Conservation (phyloP, 495 filamentous ascomycete species). For the Entonaema liquescens region DNA sequence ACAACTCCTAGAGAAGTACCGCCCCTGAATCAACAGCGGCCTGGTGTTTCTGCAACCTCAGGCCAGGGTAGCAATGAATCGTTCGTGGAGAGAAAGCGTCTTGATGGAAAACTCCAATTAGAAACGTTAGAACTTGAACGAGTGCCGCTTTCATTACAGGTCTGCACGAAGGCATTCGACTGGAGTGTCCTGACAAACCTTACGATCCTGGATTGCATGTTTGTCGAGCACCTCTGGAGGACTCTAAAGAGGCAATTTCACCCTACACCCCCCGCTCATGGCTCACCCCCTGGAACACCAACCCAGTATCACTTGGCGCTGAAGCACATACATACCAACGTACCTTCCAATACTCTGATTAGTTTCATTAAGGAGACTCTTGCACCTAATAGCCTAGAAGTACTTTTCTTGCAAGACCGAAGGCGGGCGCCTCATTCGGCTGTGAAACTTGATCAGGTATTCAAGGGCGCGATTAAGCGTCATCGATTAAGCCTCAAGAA, state of each 20-base stretch:
- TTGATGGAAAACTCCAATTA: constrained; percentile 68
- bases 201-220: constrained; percentile 81
- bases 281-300: constrained; percentile 42
- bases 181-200: constrained; percentile 80
- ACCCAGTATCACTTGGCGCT: constrained; percentile 75
- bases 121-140: constrained; percentile 85
- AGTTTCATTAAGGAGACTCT: constrained; percentile 85
- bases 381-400: constrained; percentile 84
- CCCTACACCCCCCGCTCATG: constrained; percentile 55
- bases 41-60: background rate
- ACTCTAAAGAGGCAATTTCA: constrained; percentile 75
- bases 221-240: constrained; percentile 84
- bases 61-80: background rate
- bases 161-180: constrained; percentile 76
- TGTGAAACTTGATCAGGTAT: constrained; percentile 78
- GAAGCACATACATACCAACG: constrained; percentile 84
- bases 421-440: constrained; percentile 59
- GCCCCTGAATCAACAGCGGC: constrained; percentile 9
- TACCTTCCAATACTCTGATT: constrained; percentile 79
- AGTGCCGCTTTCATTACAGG: constrained; percentile 74
- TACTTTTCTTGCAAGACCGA: constrained; percentile 83
- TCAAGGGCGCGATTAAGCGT: constrained; percentile 73
- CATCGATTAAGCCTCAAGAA: constrained; percentile 80
- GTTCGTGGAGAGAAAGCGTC: constrained; percentile 30
- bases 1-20: constrained; percentile 9